Evolutionary conservation across 768 basidiomycete species (phyloP), one percentile per base, ranked within the genome.

Genomic region (Boletellus ananiceps): DNA sequence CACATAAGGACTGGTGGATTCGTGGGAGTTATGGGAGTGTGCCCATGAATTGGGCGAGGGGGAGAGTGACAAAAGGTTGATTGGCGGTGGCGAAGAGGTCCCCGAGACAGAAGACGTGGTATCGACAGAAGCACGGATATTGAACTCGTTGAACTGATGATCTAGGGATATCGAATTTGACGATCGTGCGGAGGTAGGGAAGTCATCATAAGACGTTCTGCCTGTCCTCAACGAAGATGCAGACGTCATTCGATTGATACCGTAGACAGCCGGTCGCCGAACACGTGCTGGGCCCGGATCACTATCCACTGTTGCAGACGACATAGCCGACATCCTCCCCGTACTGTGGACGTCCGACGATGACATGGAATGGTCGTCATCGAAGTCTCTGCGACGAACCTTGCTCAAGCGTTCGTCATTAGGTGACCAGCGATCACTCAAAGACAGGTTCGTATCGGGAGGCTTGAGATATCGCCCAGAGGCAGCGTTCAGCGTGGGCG

Each of bases 291-390:
- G 89, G 0, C 90, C 89, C 42, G 90, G 89, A 62, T 93, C 90
- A 56, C 87, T 89, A 62, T 91, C 88, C 45, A 88, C 86, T 5
- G 90, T 88, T 21, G 84, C 80, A 60, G 88, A 87, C 16, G 89
- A 93, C 58, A 88, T 81, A 31, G 81, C 79, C 6, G 88, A 91
- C 74, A 86, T 78, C 47, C 81, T 81, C 36, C 83, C 78, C 46
- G 82, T 72, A 63, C 83, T 87, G 56, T 86, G 86, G 27, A 93
- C 74, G 57, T 93, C 92, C 40, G 88, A 90, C 25, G 87, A 90
- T 46, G 89, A 91, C 80, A 91, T 87, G 27, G 92, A 93, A 62
- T 88, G 89, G 60, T 92, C 91, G 62, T 93, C 92, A 69, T 94
- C 92, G 57, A 79, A 86, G 59, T 92, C 88, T 63, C 88, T 73